Base-by-base conservation (phyloP, 306 rosid genomes). In the Acacia confusa region DNA sequence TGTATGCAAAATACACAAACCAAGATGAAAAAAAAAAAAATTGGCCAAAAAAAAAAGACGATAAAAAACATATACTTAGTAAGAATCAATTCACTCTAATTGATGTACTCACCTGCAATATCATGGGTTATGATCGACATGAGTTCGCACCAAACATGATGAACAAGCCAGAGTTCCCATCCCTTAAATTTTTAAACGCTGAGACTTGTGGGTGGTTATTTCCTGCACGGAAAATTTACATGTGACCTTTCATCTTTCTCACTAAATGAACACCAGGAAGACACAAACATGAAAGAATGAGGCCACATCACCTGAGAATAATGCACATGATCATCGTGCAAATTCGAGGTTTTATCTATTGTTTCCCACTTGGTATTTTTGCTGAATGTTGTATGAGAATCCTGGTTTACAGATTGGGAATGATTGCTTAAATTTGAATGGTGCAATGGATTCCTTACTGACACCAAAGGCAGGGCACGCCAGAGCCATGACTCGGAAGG, bases 401-500 rank as follows among this genome's bases (percentile, higher is more conserved):
- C 90, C 47, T 74, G 80, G 80, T 75, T 87, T 82, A 90, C 88
- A 19, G 79, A 70, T 45, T 77, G 78, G 22, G 82, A 72, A 44
- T 81, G 79, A 67, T 47, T 68, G 53, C 86, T 80, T 79, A 77
- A 53, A 84, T 82, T 84, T n/a, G 83, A 84, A 52, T 63, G 87
- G 43, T 84, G 32, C 47, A 87, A 71, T 47, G 89, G 81, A 38
- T 86, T 90, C 80, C 83, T 81, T 0, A 85, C 64, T 38, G 97
- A 78, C 80, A 83, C 61, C 27, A 91, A 86, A 77, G 99, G 91
- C 65, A 92, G 84, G 17, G 97, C 88, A 13, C 91, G 92, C 94
- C 94, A 91, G 65, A 95, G 98, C 99, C 98, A 95, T 47, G 99
- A 95, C 82, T 95, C 97, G 0, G 98, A 89, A 64, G 99, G 99